Base-by-base conservation (phyloP, 2,329 filamentous ascomycete species). In the Phyllosticta citriasiana region DNA sequence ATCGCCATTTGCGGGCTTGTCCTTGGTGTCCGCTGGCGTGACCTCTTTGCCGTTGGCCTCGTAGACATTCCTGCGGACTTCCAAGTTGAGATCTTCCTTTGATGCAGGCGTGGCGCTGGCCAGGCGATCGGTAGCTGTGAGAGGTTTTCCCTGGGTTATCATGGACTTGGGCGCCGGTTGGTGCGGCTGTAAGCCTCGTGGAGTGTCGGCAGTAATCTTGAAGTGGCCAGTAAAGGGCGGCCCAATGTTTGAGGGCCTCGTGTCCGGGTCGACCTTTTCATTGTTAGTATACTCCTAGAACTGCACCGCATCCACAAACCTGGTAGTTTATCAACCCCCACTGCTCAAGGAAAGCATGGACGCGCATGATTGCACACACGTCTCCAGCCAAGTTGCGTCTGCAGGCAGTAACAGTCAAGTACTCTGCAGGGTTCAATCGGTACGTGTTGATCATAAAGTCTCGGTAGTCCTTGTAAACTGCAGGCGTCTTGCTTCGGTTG, bases 371-470 rank as follows among this genome's bases (percentile, higher is more conserved):
- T 50, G 94, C 93, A 77, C 94, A 99, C 33, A 99, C 94, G 75
- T 99, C 94, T 66, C 94, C 94, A 24, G 94, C 94, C 70, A 99
- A 77, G 73, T 99, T 99, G 67, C 94, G 85, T 65, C 94, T 84
- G 73, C 94, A 99, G 57, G 94, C 94, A 10, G 94, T 99, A 60
- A 99, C 93, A 4, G 94, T 99, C 60, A 99, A 82, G 71, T 99
- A 99, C 74, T 99, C 94, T 59, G 91, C 84, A 4, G 94, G 94
- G 72, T 97, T 99, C 61, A 99, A 79, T 47, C 94, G 88, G 76
- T 99, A 99, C 14, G 94, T 97, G 78, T 99, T 99, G 78, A 99
- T 91, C 94, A 99, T 99, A 72, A 99, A 99, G 72, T 99, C 94
- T 67, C 94, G 88, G 76, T 99, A 99, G 72, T 99, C 94, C 77